Evolutionary conservation across 176 grass and related monocot species (phyloP), one percentile per base, ranked within the genome.

Genomic region (Paspalum notatum): DNA sequence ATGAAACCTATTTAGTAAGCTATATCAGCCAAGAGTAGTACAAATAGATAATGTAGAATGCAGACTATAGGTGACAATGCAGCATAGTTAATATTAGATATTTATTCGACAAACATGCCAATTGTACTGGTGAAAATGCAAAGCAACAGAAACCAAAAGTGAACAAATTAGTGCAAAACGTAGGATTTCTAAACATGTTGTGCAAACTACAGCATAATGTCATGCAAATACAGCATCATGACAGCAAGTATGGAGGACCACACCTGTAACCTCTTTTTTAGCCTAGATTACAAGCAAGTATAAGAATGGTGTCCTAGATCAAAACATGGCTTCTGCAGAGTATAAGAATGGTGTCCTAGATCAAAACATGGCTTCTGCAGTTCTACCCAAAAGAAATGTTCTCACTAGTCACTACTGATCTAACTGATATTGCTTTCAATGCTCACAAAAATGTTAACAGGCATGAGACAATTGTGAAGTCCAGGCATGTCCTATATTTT

Each of bases 1-100:
- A 98, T 72, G 95, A 80, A 63, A 95, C 90, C 95, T 98, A 69
- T 52, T 57, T 57, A 42, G 62, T 8, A 82, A 62, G 56, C 16
- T 24, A 54, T 13, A 77, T 32, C 49, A 80, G 37, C 62, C 68
- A 12, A 21, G 21, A 72, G 48, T 46, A 75, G 56, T 63, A 66
- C 20, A 84, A 25, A 21, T 49, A 76, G 7, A 73, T 74, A 26
- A 64, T 0, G 3, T 24, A 25, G 56, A 48, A 79, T 62, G 18
- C 20, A 80, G 10, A 52, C 72, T 22, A 38, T 7, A 42, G 7
- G 38, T 58, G 37, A 60, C 85, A 66, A 27, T 20, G 8, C 1
- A 20, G 26, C 7, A 71, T 18, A 63, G 18, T 68, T 73, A 52
- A 70, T 64, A 85, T 56, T 53, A n/a, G n/a, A n/a, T 32, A 49